phyloP scores from a whole-genome alignment of 257 asterid species.

The Vinca minor region DNA sequence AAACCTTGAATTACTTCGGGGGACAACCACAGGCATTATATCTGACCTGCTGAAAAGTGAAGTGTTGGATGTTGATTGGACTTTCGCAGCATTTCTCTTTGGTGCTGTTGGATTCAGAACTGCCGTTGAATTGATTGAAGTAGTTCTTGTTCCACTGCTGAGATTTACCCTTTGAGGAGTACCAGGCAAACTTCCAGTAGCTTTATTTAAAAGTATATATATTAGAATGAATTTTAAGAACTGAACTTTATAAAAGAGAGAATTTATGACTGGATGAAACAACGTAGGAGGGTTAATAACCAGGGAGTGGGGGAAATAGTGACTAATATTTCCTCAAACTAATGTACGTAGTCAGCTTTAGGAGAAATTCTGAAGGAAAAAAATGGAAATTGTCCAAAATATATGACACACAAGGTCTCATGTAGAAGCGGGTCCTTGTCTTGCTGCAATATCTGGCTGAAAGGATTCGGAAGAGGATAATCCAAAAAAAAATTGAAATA shows the following conservation, averaged over 20 bases:
- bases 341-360: too few species aligned
- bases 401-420: too few species aligned
- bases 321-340: too few species aligned
- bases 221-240: constrained; percentile 14
- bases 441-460: too few species aligned
- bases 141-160: constrained; percentile 42
- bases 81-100: constrained; percentile 58
- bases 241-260: constrained; percentile 2
- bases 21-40: constrained; percentile 68
- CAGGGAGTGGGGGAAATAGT: too few species aligned
- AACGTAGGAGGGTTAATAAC: too few species aligned
- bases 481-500: too few species aligned
- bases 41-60: constrained; percentile 57
- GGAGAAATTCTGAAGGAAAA: too few species aligned
- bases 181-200: constrained; percentile 51
- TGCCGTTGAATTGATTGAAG: constrained; percentile 41
- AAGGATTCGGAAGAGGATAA: too few species aligned
- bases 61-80: constrained; percentile 40
- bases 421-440: too few species aligned
- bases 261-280: neutral
- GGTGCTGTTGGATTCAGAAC: constrained; percentile 39
- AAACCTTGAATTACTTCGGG: constrained; percentile 56
- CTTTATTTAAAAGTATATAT: constrained; percentile 36
- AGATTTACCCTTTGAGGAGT: constrained; percentile 66
- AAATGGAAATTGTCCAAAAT: too few species aligned